These are phyloP conservation scores for Casuarina equisetifolia DNA, from an alignment of 306 rosid genomes.

Conservation along the genomic window DNA sequence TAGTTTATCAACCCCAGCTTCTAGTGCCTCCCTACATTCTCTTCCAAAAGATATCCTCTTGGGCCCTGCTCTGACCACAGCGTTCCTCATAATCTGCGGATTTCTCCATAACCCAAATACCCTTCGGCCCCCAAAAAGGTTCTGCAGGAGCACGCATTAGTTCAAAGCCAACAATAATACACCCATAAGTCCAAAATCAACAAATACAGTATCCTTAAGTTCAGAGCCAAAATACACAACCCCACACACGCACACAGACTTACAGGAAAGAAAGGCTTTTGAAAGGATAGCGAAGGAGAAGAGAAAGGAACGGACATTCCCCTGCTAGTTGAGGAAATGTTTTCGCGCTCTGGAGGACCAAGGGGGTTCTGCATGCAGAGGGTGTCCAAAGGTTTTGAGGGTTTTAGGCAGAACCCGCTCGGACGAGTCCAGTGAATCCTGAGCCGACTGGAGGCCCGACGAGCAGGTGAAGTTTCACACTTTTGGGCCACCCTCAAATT, in stretches of 20 bases:
- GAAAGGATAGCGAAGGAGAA: slow-evolving; percentile 27
- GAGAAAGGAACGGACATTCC: slow-evolving; percentile 34
- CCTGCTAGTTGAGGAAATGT: neutral
- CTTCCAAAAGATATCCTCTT: slow-evolving; percentile 68
- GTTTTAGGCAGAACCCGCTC: neutral
- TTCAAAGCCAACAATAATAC: neutral
- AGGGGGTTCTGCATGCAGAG: neutral
- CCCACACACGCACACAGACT: slow-evolving; percentile 14
- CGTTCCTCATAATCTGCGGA: slow-evolving; percentile 12
- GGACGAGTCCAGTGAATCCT: neutral
- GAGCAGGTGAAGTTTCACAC: neutral
- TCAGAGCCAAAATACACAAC: neutral
- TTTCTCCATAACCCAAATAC: slow-evolving; percentile 41
- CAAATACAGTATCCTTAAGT: neutral
- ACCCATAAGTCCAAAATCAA: neutral
- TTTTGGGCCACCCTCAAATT: neutral
- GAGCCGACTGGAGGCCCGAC: neutral
- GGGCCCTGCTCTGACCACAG: slow-evolving; percentile 65
- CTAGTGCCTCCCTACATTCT: slow-evolving; percentile 71
- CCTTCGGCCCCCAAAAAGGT: slow-evolving; percentile 33
- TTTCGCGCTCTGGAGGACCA: neutral
- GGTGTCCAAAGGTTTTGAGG: neutral
- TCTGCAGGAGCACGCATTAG: slow-evolving; percentile 38
- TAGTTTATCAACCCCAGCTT: slow-evolving; percentile 81
- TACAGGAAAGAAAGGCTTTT: slow-evolving; percentile 33